These are phyloP conservation scores for Tylopilus sp. DNA, from an alignment of 1,284 basidiomycete genomes.

Conservation along the genomic window DNA sequence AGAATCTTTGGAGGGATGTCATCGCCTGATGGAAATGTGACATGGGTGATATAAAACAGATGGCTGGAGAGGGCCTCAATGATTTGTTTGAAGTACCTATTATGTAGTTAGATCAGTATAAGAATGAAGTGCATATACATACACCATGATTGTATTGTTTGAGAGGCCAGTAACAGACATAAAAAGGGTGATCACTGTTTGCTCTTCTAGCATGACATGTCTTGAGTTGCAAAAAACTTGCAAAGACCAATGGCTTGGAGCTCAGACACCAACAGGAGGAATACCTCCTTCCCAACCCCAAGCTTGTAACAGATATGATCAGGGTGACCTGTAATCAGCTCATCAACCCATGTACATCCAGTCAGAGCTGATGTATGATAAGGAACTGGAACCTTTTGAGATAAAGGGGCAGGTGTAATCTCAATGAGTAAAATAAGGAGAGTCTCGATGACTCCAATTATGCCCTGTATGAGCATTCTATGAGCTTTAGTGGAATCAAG, in stretches of 20 bases:
- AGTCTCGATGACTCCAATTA: too few species aligned
- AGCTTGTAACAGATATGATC: constrained; percentile 24
- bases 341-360: constrained; percentile 26
- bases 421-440: too few species aligned
- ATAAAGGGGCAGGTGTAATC: too few species aligned
- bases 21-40: neutral
- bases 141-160: constrained; percentile 27
- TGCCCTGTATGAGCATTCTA: too few species aligned
- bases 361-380: constrained; percentile 29
- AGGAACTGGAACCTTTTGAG: neutral
- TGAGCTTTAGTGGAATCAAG: too few species aligned
- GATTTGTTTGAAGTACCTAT: constrained; percentile 13
- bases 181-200: constrained; percentile 31
- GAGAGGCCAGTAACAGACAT: constrained; percentile 21
- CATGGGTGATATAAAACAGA: constrained; percentile 1
- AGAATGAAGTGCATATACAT: neutral
- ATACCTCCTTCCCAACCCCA: neutral
- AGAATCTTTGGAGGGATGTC: neutral
- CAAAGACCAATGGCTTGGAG: too few species aligned
- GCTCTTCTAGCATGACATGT: constrained; percentile 14
- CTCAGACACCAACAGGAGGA: neutral
- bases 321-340: constrained; percentile 30
- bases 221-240: too few species aligned
- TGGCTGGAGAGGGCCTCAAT: neutral
- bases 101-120: neutral